These are phyloP conservation scores for Aquilaria agallochum DNA, from an alignment of 441 rosid species.

Conservation along the genomic window DNA sequence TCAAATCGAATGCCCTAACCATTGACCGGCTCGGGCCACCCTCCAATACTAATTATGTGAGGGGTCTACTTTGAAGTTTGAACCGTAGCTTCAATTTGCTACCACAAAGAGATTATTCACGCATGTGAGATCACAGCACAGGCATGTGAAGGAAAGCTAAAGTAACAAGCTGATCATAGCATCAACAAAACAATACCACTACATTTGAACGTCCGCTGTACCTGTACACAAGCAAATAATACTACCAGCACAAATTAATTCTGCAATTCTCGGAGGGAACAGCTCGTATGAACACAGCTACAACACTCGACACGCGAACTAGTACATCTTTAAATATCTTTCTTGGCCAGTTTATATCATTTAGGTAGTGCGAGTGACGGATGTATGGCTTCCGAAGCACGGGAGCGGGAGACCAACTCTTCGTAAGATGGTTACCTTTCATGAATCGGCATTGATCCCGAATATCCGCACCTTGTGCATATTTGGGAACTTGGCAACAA, in stretches of 20 bases:
- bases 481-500: constrained; percentile 95
- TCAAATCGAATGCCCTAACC: too few relatives aligned
- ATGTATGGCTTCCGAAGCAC: constrained; percentile 10
- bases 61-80: too few relatives aligned
- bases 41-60: too few relatives aligned
- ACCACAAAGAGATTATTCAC: too few relatives aligned
- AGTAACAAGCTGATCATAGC: too few relatives aligned
- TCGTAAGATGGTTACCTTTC: constrained; percentile 19
- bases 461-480: constrained; percentile 98
- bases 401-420: constrained; percentile 13
- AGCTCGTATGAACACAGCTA: constrained; percentile 15
- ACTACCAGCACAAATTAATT: constrained; percentile 17
- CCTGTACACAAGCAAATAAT: too few relatives aligned
- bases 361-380: constrained; percentile 17
- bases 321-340: constrained; percentile 20
- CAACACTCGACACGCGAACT: constrained; percentile 12
- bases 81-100: too few relatives aligned
- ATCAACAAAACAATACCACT: too few relatives aligned
- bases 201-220: too few relatives aligned
- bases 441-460: constrained; percentile 80
- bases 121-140: too few relatives aligned
- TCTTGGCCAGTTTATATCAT: constrained; percentile 31
- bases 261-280: neutral
- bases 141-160: too few relatives aligned
- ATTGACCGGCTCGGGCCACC: too few relatives aligned